Conservation (phyloP, 148 eudicot genomes). For the Heliamphora exappendiculata region DNA sequence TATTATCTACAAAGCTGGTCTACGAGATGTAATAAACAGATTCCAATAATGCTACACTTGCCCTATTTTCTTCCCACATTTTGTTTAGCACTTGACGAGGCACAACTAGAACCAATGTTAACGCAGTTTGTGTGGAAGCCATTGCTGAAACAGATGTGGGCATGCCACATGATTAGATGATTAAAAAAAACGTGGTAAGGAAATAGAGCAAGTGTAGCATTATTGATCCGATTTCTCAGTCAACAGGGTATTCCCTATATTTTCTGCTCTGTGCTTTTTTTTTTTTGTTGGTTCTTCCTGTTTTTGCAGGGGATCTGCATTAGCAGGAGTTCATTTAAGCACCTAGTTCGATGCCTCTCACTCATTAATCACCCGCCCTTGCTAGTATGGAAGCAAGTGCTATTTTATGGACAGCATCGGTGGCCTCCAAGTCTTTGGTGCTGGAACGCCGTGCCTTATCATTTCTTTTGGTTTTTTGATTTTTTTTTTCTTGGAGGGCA, state of each 20-base stretch:
- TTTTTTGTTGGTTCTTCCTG: slow-evolving; percentile 4
- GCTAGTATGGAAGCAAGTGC: background rate
- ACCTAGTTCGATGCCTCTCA: background rate
- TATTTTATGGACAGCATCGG: background rate
- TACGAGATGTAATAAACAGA: background rate
- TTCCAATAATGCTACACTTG: no score
- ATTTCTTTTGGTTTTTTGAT: background rate
- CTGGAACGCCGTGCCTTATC: background rate
- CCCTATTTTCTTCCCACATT: no score
- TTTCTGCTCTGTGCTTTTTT: slow-evolving; percentile 9
- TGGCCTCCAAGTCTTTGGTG: background rate
- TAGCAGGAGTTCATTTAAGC: background rate
- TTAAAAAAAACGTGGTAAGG: no score
- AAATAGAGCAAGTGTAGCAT: no score
- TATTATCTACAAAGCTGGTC: background rate
- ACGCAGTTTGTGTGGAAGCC: no score
- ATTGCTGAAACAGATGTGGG: no score
- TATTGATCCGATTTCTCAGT: no score
- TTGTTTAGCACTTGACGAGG: no score
- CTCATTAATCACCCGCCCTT: background rate
- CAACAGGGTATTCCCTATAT: background rate
- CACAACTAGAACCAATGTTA: no score
- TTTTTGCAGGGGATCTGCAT: background rate
- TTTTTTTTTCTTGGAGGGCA: background rate
- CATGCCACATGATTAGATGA: no score